These are phyloP conservation scores for Microcos paniculata DNA, from an alignment of 345 rosid genomes.

Conservation along the genomic window DNA sequence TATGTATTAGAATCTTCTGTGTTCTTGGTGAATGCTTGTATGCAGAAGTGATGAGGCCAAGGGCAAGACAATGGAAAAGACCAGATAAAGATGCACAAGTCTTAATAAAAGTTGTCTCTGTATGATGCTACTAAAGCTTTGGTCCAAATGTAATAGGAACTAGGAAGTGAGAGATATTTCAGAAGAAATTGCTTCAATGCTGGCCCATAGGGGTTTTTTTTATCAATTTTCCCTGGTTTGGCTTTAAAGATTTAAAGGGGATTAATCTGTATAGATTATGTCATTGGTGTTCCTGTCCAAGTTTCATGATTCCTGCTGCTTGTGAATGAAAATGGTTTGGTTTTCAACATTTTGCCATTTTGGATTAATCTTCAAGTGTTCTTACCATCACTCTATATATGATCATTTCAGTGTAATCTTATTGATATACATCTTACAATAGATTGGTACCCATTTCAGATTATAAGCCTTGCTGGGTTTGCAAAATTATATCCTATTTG, in stretches of 20 bases:
- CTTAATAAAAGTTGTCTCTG: background rate
- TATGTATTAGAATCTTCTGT: background rate
- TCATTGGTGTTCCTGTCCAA: too few relatives aligned
- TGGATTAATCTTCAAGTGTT: too few relatives aligned
- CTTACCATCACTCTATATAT: too few relatives aligned
- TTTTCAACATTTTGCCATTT: background rate
- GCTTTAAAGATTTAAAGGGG: background rate
- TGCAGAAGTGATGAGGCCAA: background rate
- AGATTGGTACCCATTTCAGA: background rate
- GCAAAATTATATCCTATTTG: too few relatives aligned
- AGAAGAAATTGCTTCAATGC: background rate
- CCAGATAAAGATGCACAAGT: background rate
- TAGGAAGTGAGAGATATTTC: background rate
- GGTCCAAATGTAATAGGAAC: background rate
- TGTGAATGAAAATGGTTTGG: background rate
- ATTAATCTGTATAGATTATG: too few relatives aligned
- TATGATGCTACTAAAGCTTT: background rate
- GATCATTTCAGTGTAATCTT: background rate
- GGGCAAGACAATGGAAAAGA: background rate
- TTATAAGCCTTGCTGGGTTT: too few relatives aligned
- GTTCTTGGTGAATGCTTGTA: background rate
- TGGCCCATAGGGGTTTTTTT: background rate
- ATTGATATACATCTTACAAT: background rate
- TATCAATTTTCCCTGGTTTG: background rate
- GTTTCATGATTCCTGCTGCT: too few relatives aligned